phyloP scores from a whole-genome alignment of 1,284 basidiomycete species.

The Hypsizygus ulmarius region DNA sequence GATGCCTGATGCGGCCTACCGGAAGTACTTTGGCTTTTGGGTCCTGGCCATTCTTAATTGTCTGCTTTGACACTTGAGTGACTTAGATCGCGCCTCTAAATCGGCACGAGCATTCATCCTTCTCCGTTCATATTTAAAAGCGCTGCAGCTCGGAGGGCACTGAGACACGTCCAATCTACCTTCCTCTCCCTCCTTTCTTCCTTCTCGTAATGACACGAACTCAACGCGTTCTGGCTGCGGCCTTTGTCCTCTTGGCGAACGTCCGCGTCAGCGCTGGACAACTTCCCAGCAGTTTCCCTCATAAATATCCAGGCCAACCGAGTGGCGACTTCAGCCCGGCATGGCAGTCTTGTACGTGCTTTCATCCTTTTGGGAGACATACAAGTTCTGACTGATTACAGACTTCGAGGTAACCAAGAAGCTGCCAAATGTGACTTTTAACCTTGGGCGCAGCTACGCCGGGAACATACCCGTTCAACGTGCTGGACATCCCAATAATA shows the following conservation, averaged over 20 bases:
- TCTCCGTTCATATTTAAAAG: too few species aligned
- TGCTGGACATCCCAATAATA: constrained; percentile 64
- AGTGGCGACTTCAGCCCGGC: constrained; percentile 49
- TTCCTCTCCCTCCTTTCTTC: not conserved
- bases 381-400: constrained; percentile 21
- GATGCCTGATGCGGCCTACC: not conserved
- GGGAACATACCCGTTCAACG: constrained; percentile 68
- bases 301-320: constrained; percentile 52
- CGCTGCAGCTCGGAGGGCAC: not conserved
- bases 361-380: constrained; percentile 9
- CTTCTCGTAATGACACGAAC: constrained; percentile 16
- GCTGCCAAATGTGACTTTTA: constrained; percentile 65
- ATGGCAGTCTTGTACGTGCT: constrained; percentile 61
- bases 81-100: too few species aligned
- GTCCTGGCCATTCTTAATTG: too few species aligned
- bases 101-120: too few species aligned
- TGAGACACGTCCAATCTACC: not conserved
- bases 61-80: too few species aligned
- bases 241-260: constrained; percentile 16
- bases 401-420: constrained; percentile 54
- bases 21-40: not conserved
- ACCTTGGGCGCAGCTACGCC: constrained; percentile 55
- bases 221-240: constrained; percentile 16
- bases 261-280: constrained; percentile 21
- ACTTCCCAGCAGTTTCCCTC: constrained; percentile 46